Conservation (phyloP, 73 alveolate genomes). For the Breviolum minutum region DNA sequence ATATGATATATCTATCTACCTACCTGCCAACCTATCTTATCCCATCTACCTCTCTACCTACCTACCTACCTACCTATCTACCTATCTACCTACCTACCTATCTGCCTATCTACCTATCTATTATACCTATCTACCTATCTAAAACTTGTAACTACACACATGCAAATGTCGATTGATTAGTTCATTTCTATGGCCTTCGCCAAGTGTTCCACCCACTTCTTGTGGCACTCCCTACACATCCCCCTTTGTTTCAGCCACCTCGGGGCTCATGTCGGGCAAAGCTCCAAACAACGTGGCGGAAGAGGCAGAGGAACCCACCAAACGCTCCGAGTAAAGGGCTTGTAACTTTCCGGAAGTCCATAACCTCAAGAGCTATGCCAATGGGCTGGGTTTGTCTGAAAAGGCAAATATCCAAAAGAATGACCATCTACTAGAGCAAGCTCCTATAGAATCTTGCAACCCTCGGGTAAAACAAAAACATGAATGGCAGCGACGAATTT, state of each 20-base stretch:
- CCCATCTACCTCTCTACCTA: too few species aligned
- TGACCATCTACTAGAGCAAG: background rate
- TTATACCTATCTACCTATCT: too few species aligned
- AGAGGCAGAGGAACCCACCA: constrained; percentile 66
- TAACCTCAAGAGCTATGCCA: background rate
- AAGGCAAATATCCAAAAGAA: background rate
- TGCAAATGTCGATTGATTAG: background rate
- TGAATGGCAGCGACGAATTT: too few species aligned
- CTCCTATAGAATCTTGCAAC: background rate
- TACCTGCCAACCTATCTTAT: too few species aligned
- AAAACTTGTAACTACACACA: too few species aligned
- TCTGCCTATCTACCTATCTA: too few species aligned
- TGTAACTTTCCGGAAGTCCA: constrained; percentile 51
- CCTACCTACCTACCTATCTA: too few species aligned
- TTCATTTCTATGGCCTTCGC: background rate
- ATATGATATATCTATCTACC: too few species aligned
- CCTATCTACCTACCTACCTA: too few species aligned
- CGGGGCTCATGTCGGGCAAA: constrained; percentile 91
- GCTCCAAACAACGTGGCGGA: constrained; percentile 75
- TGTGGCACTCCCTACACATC: background rate
- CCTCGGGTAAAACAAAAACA: too few species aligned
- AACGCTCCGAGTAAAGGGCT: constrained; percentile 75
- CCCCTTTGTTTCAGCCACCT: background rate
- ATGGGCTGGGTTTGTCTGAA: background rate
- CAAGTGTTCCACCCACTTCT: background rate